Conservation (phyloP, 306 rosid genomes). For the Crotalaria pallida region DNA sequence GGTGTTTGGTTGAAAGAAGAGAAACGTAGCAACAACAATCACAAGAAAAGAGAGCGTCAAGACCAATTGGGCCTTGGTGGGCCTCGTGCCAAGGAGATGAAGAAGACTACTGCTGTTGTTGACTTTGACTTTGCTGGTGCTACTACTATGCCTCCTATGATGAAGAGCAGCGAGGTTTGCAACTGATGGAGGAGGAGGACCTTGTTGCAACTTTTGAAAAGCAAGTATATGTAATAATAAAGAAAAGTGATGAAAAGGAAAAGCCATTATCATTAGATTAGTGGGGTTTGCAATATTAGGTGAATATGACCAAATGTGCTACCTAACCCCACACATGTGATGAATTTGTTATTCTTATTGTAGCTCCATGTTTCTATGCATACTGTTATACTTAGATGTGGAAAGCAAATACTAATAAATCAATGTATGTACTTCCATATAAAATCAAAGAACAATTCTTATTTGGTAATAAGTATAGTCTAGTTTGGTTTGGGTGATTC, state of each 20-base stretch:
- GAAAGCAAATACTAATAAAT: background rate
- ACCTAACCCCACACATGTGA: background rate
- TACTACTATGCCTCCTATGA: slow-evolving; percentile 12
- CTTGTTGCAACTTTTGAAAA: background rate
- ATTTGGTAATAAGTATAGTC: background rate
- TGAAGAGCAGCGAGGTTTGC: slow-evolving; percentile 51
- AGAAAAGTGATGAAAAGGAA: background rate
- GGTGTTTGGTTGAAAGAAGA: slow-evolving; percentile 80
- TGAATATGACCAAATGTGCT: background rate
- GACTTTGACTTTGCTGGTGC: slow-evolving; percentile 36
- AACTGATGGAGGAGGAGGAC: slow-evolving; percentile 44
- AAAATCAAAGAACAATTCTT: background rate
- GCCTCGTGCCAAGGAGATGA: slow-evolving; percentile 42
- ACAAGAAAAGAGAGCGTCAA: slow-evolving; percentile 38
- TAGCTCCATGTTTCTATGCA: background rate
- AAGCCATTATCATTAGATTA: background rate
- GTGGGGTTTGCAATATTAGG: background rate
- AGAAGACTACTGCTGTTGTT: slow-evolving; percentile 32
- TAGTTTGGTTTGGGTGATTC: background rate
- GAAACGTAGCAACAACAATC: background rate
- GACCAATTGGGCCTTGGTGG: slow-evolving; percentile 44
- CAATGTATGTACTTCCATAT: background rate
- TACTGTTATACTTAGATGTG: background rate
- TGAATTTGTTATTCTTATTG: background rate
- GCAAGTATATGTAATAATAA: too few species aligned